Conservation (phyloP, 1,139 yeast species). For the Hansenula sp. region DNA sequence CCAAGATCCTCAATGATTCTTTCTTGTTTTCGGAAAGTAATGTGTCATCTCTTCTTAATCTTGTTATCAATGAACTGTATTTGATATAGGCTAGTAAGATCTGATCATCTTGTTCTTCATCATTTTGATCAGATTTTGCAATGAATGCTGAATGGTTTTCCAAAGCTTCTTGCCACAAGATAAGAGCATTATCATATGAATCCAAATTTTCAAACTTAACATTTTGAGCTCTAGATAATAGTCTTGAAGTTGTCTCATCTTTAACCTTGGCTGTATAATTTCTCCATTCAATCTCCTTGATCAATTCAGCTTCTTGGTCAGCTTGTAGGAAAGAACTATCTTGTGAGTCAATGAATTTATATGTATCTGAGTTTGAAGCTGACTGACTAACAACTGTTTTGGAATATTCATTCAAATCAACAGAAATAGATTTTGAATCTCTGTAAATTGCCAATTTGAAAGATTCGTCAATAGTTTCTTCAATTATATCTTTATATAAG, state of each 20-base stretch:
- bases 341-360: slow-evolving; percentile 33
- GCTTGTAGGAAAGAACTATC: slow-evolving; percentile 32
- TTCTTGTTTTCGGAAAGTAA: slow-evolving; percentile 13
- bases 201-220: slow-evolving; percentile 24
- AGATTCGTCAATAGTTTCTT: slow-evolving; percentile 64
- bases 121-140: slow-evolving; percentile 31
- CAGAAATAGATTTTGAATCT: slow-evolving; percentile 24
- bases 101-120: slow-evolving; percentile 65
- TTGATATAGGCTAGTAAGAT: slow-evolving; percentile 71
- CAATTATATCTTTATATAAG: slow-evolving; percentile 51
- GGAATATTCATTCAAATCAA: slow-evolving; percentile 44
- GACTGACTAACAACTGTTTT: slow-evolving; percentile 27
- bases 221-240: slow-evolving; percentile 31
- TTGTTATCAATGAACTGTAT: slow-evolving; percentile 60
- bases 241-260: slow-evolving; percentile 70
- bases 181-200: slow-evolving; percentile 42
- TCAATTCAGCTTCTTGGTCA: slow-evolving; percentile 22
- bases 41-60: slow-evolving; percentile 64
- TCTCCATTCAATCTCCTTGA: slow-evolving; percentile 60
- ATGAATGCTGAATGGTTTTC: slow-evolving; percentile 48
- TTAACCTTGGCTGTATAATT: slow-evolving; percentile 62
- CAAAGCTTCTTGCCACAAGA: slow-evolving; percentile 54
- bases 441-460: slow-evolving; percentile 55
- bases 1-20: slow-evolving; percentile 18
- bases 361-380: slow-evolving; percentile 28